Base-by-base conservation (phyloP, 768 basidiomycete species). In the Calocybe gangraenosa region DNA sequence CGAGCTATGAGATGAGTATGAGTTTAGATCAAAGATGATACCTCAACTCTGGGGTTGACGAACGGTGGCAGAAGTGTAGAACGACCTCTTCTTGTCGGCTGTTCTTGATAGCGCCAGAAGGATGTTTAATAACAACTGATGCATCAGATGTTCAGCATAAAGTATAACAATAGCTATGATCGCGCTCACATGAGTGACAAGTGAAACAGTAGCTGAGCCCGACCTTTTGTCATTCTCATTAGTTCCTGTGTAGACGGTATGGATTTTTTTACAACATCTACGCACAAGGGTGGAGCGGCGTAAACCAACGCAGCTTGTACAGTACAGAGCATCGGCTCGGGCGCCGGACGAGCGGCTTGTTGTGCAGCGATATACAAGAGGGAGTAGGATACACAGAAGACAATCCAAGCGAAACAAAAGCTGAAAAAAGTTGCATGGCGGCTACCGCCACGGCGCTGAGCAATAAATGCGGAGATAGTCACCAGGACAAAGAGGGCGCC, bases 401-500 rank as follows among this genome's bases (percentile, higher is more conserved):
- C 50, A 14, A 65, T 61, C 67, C 67, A 70, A 1, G 64, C 58
- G 18, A 62, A 39, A 47, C 62, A 62, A 42, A 68, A 69, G 50
- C 61, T 66, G 47, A 63, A 66, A 55, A 64, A 68, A 10, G 65
- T 63, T 14, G 60, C 50, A 48, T 64, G 61, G 17, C 68, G 55
- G 31, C 60, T 62, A 9, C 58, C 49, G 13, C 43, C 46, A 2
- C 51, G 47, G 3, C 35, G 44, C 30, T 58, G 55, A 19, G 53
- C 60, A 20, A 65, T 42, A 28, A 57, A 47, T 8, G 65, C 65
- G 7, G 63, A 50, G 11, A 63, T 39, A 8, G 60, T 39, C 17
- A 56, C 56, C 21, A 68, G 19, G 10, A 47, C 35, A 40, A 63
- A 65, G 15, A 55, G 51, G 17, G 52, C 21, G 3, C 56, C 55